Percentiles rank a stretch among this genome's conserved stretches.
Conservation (phyloP, 202 grass and related monocot genomes). For the Saccharum hybrid region DNA sequence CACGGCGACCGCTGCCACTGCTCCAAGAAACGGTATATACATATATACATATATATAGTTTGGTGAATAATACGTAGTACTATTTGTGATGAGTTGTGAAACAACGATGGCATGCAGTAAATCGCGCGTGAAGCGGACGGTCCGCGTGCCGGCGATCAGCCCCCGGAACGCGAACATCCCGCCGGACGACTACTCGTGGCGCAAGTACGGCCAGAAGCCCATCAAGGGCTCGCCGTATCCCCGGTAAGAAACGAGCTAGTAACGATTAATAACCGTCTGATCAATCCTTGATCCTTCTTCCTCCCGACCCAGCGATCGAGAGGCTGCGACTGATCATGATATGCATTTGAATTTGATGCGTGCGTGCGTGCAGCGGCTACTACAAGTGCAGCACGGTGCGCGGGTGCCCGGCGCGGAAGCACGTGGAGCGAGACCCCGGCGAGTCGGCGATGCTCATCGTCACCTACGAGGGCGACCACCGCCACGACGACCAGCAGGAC, state of each 20-base stretch:
- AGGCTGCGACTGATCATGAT: too few relatives aligned
- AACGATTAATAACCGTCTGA: too few relatives aligned
- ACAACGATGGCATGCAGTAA: slow-evolving; percentile 38
- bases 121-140: slow-evolving; percentile 45
- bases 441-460: slow-evolving; percentile 80
- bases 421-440: slow-evolving; percentile 76
- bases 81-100: too few relatives aligned
- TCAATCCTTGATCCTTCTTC: too few relatives aligned
- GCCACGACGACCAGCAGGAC: slow-evolving; percentile 32
- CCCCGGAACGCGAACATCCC: slow-evolving; percentile 66
- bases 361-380: slow-evolving; percentile 54
- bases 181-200: slow-evolving; percentile 74
- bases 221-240: slow-evolving; percentile 84
- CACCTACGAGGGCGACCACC: slow-evolving; percentile 82
- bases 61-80: too few relatives aligned
- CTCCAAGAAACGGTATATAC: slow-evolving; percentile 65
- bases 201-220: slow-evolving; percentile 90
- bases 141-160: slow-evolving; percentile 68
- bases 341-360: too few relatives aligned
- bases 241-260: slow-evolving; percentile 34
- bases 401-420: slow-evolving; percentile 90
- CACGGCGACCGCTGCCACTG: slow-evolving; percentile 54
- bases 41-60: neutral
- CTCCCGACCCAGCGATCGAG: neutral
- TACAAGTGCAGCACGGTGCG: slow-evolving; percentile 92